phyloP scores from a whole-genome alignment of 306 rosid species.

The Castanea mollissima region DNA sequence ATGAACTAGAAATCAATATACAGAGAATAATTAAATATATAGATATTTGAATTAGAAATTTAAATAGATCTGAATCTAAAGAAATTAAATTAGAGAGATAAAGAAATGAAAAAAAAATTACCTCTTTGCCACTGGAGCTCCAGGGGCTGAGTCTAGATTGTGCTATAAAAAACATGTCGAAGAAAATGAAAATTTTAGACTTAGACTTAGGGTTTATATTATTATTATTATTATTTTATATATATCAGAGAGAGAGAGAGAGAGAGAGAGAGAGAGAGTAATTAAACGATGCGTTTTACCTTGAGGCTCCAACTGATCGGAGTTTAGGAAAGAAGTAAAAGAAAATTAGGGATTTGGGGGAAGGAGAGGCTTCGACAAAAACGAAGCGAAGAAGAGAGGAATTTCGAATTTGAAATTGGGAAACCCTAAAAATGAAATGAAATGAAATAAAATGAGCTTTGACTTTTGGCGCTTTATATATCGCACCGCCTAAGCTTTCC shows the following conservation, averaged over 20 bases:
- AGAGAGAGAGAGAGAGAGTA: neutral
- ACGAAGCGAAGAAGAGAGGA: too few species aligned
- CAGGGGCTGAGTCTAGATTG: neutral
- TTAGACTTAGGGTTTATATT: neutral
- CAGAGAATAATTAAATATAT: neutral
- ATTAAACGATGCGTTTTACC: neutral
- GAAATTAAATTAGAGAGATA: neutral
- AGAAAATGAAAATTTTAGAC: neutral
- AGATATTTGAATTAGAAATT: neutral
- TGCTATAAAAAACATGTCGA: neutral
- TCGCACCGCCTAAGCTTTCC: too few species aligned
- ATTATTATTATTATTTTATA: too few species aligned
- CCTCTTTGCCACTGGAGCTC: neutral
- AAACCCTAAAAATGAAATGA: too few species aligned
- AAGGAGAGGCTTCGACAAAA: too few species aligned
- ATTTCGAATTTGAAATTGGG: too few species aligned
- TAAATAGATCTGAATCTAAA: neutral
- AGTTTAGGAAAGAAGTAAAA: too few species aligned
- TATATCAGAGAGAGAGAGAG: neutral
- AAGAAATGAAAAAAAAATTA: neutral
- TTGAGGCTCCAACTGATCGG: too few species aligned
- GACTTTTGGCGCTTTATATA: too few species aligned
- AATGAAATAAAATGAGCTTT: too few species aligned
- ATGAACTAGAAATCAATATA: neutral
- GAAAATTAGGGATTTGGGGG: too few species aligned